Conservation (phyloP, 768 basidiomycete genomes). For the Megacollybia marginata region DNA sequence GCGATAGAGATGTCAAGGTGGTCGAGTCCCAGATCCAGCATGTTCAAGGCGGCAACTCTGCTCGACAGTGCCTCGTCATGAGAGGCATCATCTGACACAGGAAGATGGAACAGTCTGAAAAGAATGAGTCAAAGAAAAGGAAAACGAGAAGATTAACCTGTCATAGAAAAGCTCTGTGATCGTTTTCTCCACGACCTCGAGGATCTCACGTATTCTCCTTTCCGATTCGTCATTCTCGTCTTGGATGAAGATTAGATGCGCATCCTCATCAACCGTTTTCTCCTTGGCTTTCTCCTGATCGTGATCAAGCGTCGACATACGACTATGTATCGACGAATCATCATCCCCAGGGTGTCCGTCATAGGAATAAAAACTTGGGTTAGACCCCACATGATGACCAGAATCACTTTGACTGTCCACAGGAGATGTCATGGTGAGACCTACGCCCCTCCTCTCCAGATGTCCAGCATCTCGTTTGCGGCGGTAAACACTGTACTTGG, state of each 20-base stretch:
- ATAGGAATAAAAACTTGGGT: neutral
- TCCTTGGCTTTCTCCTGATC: constrained; percentile 19
- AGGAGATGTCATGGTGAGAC: no score
- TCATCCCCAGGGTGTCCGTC: no score
- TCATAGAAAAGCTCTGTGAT: constrained; percentile 80
- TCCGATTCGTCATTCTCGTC: constrained; percentile 24
- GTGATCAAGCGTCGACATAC: constrained; percentile 2
- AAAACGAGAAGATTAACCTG: constrained; percentile 36
- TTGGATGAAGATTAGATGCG: neutral
- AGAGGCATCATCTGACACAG: constrained; percentile 58
- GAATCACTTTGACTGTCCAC: neutral
- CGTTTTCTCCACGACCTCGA: constrained; percentile 69
- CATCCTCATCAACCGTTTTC: constrained; percentile 24
- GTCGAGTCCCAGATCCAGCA: constrained; percentile 80
- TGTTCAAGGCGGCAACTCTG: constrained; percentile 85
- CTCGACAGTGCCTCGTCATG: constrained; percentile 89
- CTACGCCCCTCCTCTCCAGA: no score
- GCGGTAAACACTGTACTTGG: constrained; percentile 2
- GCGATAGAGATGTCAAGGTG: constrained; percentile 86
- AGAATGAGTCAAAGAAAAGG: neutral
- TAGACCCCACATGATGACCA: neutral
- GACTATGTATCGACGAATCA: no score
- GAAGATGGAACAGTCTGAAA: constrained; percentile 68
- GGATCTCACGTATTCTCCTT: constrained; percentile 43
- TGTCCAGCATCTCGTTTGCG: neutral